Percentiles rank a stretch among this genome's conserved stretches.
These are phyloP conservation scores for Ceratocystis cubensis DNA, from an alignment of 2,329 filamentous ascomycete genomes.

Conservation along the genomic window DNA sequence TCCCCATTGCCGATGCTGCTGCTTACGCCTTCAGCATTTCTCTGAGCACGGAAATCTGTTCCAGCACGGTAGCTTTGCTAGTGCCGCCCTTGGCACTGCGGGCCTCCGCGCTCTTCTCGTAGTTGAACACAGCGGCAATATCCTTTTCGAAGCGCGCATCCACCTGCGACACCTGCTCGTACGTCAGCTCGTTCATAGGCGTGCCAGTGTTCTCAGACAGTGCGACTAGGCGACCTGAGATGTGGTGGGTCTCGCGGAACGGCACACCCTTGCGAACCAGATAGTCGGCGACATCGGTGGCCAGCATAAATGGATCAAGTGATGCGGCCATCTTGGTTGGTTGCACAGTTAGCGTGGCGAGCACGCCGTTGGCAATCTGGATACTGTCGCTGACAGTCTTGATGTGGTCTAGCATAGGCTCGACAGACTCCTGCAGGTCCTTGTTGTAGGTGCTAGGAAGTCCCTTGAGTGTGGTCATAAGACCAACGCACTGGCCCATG, in stretches of 20 bases:
- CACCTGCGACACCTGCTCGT: slow-evolving; percentile 54
- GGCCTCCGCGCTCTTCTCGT: slow-evolving; percentile 71
- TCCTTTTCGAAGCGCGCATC: slow-evolving; percentile 60
- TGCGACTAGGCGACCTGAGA: slow-evolving; percentile 58
- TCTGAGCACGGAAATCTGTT: slow-evolving; percentile 47
- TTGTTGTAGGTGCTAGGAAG: slow-evolving; percentile 81
- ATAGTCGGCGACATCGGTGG: slow-evolving; percentile 55
- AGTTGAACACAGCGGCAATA: slow-evolving; percentile 60
- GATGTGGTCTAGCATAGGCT: slow-evolving; percentile 74
- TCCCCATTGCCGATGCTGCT: neutral
- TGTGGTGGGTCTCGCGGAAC: slow-evolving; percentile 71
- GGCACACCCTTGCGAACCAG: slow-evolving; percentile 55
- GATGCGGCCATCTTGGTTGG: slow-evolving; percentile 68
- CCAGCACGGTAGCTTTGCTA: slow-evolving; percentile 52
- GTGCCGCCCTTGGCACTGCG: slow-evolving; percentile 66
- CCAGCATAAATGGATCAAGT: slow-evolving; percentile 72
- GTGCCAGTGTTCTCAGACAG: slow-evolving; percentile 51
- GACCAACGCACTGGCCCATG: slow-evolving; percentile 69
- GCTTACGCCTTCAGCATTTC: slow-evolving; percentile 27
- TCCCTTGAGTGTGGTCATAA: slow-evolving; percentile 57
- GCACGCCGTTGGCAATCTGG: slow-evolving; percentile 68
- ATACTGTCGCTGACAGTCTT: slow-evolving; percentile 72
- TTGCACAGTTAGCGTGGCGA: slow-evolving; percentile 57
- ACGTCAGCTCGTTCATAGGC: slow-evolving; percentile 56
- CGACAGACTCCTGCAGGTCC: slow-evolving; percentile 76